These are phyloP conservation scores for Phylloporus sp. DNA, from an alignment of 1,284 basidiomycete genomes.

Conservation along the genomic window DNA sequence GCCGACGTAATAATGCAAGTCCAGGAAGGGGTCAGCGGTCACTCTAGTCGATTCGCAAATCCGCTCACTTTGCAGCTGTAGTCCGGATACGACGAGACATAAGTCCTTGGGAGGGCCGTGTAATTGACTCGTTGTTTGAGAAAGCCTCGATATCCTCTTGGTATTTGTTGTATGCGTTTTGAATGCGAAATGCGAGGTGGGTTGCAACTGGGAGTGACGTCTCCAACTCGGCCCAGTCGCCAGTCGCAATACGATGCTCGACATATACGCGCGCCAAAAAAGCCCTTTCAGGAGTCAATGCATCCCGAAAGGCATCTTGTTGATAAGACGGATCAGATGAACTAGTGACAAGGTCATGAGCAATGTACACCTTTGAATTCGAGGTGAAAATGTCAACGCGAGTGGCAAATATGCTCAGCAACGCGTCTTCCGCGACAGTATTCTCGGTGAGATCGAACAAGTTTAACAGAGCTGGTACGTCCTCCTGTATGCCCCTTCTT, in stretches of 20 bases:
- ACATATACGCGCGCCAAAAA: slow-evolving; percentile 90
- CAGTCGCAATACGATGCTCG: slow-evolving; percentile 75
- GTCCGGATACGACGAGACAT: too few species aligned
- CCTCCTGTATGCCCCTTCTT: slow-evolving; percentile 54
- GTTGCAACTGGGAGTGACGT: slow-evolving; percentile 88
- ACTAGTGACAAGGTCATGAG: neutral
- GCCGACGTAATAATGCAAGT: slow-evolving; percentile 71
- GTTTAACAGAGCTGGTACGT: slow-evolving; percentile 66
- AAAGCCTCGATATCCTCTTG: slow-evolving; percentile 60
- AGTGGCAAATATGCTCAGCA: slow-evolving; percentile 70
- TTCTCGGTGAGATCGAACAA: slow-evolving; percentile 71
- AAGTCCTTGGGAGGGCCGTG: too few species aligned
- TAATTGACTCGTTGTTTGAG: too few species aligned
- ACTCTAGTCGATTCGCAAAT: too few species aligned
- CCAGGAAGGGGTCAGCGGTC: slow-evolving; percentile 79
- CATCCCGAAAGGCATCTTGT: slow-evolving; percentile 80
- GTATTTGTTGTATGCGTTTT: slow-evolving; percentile 80
- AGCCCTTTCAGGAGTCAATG: slow-evolving; percentile 82
- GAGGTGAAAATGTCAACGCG: slow-evolving; percentile 66
- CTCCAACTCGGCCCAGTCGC: slow-evolving; percentile 78
- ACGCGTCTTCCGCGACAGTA: slow-evolving; percentile 71
- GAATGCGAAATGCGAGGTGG: slow-evolving; percentile 86
- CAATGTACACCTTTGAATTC: slow-evolving; percentile 72
- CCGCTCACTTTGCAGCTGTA: too few species aligned
- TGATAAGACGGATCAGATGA: too few species aligned